phyloP scores from a whole-genome alignment of 1,284 basidiomycete genomes.

The Puccinia novopanici region DNA sequence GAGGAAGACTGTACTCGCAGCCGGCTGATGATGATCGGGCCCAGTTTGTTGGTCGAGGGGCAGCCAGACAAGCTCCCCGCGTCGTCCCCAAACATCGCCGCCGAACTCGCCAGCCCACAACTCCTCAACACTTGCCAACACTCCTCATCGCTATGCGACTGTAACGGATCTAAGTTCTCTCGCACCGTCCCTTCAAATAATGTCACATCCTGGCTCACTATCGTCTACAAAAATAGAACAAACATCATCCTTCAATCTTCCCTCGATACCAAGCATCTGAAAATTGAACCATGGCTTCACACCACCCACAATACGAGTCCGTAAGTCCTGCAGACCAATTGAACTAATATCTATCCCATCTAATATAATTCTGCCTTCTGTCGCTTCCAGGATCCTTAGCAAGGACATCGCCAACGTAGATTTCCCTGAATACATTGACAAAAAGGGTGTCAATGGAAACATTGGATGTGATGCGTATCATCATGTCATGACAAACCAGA shows the following conservation, averaged over 20 bases:
- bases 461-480: background rate
- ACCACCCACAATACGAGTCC: constrained; percentile 52
- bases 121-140: constrained; percentile 51
- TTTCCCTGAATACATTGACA: constrained; percentile 55
- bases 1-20: background rate
- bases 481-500: constrained; percentile 23
- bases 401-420: constrained; percentile 55
- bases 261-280: background rate
- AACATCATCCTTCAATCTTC: background rate
- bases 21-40: background rate
- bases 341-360: constrained; percentile 56
- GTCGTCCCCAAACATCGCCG: constrained; percentile 43
- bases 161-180: constrained; percentile 56
- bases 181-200: constrained; percentile 56
- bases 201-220: constrained; percentile 56
- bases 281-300: background rate
- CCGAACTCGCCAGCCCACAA: constrained; percentile 51
- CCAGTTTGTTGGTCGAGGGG: background rate
- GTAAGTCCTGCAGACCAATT: constrained; percentile 54
- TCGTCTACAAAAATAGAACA: constrained; percentile 39
- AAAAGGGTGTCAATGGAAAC: constrained; percentile 38
- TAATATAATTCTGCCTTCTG: constrained; percentile 55
- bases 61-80: no score
- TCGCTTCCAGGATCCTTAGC: constrained; percentile 54
- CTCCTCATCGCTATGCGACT: constrained; percentile 54